phyloP scores from a whole-genome alignment of 2,329 filamentous ascomycete species.

The Fusarium sp. region DNA sequence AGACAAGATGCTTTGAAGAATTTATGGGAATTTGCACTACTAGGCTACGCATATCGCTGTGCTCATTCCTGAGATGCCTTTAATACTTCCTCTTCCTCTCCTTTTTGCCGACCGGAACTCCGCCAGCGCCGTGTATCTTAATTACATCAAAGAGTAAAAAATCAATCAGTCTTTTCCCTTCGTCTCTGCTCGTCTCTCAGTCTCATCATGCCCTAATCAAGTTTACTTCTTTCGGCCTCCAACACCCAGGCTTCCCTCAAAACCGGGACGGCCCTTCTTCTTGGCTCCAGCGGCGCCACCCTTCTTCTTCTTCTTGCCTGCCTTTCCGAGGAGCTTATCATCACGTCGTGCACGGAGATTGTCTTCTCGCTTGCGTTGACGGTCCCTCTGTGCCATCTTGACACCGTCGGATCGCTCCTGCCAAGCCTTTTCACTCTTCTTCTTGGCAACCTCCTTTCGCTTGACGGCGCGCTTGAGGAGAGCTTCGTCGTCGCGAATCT shows the following conservation, averaged over 20 bases:
- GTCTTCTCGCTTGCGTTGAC: slow-evolving; percentile 84
- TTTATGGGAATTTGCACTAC: not conserved
- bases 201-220: slow-evolving; percentile 7
- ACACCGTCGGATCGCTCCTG: slow-evolving; percentile 78
- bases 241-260: slow-evolving; percentile 75
- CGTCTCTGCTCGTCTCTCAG: slow-evolving; percentile 8
- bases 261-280: slow-evolving; percentile 71
- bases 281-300: slow-evolving; percentile 48
- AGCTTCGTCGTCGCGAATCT: slow-evolving; percentile 86
- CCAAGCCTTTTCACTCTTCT: slow-evolving; percentile 93
- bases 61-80: slow-evolving; percentile 17
- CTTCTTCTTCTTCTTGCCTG: slow-evolving; percentile 69
- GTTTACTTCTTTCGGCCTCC: slow-evolving; percentile 63
- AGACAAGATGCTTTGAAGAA: not conserved
- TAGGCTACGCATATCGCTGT: not conserved
- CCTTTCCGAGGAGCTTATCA: slow-evolving; percentile 73
- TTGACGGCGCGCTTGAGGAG: slow-evolving; percentile 95
- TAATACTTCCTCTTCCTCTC: slow-evolving; percentile 14
- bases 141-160: slow-evolving; percentile 34
- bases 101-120: slow-evolving; percentile 43
- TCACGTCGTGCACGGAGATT: slow-evolving; percentile 81
- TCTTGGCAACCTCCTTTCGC: slow-evolving; percentile 89
- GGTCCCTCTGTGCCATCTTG: slow-evolving; percentile 79
- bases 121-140: slow-evolving; percentile 43
- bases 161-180: slow-evolving; percentile 29